Base-by-base conservation (phyloP, 805 yeast genomes). In the Pichia occidentalis region DNA sequence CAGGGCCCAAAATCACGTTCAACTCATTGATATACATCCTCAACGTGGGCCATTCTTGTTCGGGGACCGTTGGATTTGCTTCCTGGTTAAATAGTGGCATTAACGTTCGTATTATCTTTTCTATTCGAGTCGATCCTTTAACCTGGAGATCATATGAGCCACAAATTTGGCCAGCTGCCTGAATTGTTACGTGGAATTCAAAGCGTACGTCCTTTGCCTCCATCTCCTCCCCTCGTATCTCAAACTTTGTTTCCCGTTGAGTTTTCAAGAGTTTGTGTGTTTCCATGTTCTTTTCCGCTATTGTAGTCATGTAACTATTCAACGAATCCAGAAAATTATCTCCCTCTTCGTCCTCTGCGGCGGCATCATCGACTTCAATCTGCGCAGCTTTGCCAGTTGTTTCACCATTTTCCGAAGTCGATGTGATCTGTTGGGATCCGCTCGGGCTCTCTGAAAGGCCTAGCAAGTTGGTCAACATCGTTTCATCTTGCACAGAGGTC, bases 211-310 rank as follows among this genome's bases (percentile, higher is more conserved):
- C 7, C 31, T 39, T 39, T 1, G 35, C 19, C 12, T 27, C 20
- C 8, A 29, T 5, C 7, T n/a, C 3, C 7, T 9, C 23, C 5
- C 43, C 43, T 11, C 26, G 13, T 16, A 39, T 39, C 10, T 8
- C 18, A 10, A 34, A 7, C 5, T 25, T 32, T 5, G 22, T 27
- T 30, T 26, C 25, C 18, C 45, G 37, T 24, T 48, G 46, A 14
- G 45, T 38, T 29, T 50, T 44, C 26, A 51, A 24, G 9, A 50
- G 33, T 23, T 42, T 41, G 16, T 44, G 44, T 10, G 46, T 25
- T 24, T 45, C 47, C 8, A 25, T 12, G 17, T 50, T 49, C 12
- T 38, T 36, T 29, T 38, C 32, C 17, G 17, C 31, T 9, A 34
- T 21, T 2, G 6, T 19, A n/a, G 21, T 29, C 4, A 39, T 32